Evolutionary conservation across 2,329 filamentous ascomycete species (phyloP).

Genomic region (Epichloe uncinata): DNA sequence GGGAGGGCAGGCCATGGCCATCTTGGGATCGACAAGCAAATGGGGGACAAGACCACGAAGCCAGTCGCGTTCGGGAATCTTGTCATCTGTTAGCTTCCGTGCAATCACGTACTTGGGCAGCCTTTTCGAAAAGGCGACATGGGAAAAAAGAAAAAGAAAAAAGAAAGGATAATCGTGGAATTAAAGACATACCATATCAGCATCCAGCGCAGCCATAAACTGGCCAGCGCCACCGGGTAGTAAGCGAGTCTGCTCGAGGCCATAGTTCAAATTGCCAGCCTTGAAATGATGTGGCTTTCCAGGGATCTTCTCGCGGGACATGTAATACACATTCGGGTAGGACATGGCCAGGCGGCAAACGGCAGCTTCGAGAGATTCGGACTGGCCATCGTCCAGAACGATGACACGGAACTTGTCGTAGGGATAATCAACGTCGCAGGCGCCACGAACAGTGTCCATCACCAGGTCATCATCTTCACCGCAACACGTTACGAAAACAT

Average conservation of each 20-base stretch:
- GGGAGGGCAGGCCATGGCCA: conserved; percentile 46
- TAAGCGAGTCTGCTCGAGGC: conserved; percentile 33
- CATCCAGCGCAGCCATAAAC: conserved; percentile 51
- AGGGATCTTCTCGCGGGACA: conserved; percentile 34
- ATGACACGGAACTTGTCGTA: conserved; percentile 37
- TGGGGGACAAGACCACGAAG: conserved; percentile 44
- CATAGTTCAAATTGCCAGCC: conserved; percentile 51
- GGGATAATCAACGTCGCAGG: conserved; percentile 42
- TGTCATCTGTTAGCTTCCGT: neutral
- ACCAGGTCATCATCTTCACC: conserved; percentile 42
- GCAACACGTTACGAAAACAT: conserved; percentile 44
- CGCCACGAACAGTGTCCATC: conserved; percentile 41
- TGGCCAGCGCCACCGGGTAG: conserved; percentile 41
- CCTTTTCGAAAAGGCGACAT: neutral
- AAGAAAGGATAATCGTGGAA: neutral
- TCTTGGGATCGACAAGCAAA: conserved; percentile 40
- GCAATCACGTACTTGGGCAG: neutral
- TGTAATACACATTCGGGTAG: conserved; percentile 38
- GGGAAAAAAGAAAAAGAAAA: neutral
- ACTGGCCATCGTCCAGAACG: conserved; percentile 41
- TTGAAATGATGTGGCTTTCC: conserved; percentile 45
- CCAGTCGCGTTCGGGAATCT: conserved; percentile 48
- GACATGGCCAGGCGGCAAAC: conserved; percentile 23
- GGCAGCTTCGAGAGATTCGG: conserved; percentile 26
- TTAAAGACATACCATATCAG: conserved; percentile 40